Evolutionary conservation across 75 land plant genomes (phyloP), one percentile per base, ranked within the genome.

Genomic region (Cupressus sempervirens): DNA sequence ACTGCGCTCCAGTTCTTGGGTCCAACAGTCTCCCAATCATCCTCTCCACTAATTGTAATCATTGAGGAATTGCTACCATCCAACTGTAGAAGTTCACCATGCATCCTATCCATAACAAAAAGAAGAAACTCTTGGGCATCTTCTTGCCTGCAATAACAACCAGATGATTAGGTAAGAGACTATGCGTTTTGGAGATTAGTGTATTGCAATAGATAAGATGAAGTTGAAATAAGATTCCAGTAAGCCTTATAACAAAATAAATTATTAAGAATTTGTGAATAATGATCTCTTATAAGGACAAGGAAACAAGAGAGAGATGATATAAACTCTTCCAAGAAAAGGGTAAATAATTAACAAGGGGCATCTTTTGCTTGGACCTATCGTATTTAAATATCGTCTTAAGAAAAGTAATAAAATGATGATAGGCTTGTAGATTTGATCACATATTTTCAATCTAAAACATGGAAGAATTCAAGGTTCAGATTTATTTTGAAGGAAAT

Each of bases 11-110:
- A 96, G 80, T 95, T 98, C 87, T 93, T 98, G 2, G 93, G 97
- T 10, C 99, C 98, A 68, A 98, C 99, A 85, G 97, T 98, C 84
- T 98, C 99, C 99, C 99, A 98, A 11, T 93, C 95, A 83, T 95
- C 99, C 85, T 93, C 95, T 76, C 93, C 99, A 54, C 82, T 70
- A 73, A 92, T 86, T 45, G 90, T 88, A 30, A 90, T 76, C 53
- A 86, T 16, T 48, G 89, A 76, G 11, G 87, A 75, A 23, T 67
- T 76, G 5, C 53, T 85, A 6, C 93, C 95, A 79, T 92, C 92
- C 85, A 98, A 89, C 80, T 95, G 87, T 32, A 98, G 85, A 79
- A 98, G 88, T 85, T 98, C 99, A 89, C 93, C 90, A 84, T 98
- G 99, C 94, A 98, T 93, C 83, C 86, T 91, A 83, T 98, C 93